These are phyloP conservation scores for Thermochaetoides dissita DNA, from an alignment of 2,329 filamentous ascomycete species.

Conservation along the genomic window DNA sequence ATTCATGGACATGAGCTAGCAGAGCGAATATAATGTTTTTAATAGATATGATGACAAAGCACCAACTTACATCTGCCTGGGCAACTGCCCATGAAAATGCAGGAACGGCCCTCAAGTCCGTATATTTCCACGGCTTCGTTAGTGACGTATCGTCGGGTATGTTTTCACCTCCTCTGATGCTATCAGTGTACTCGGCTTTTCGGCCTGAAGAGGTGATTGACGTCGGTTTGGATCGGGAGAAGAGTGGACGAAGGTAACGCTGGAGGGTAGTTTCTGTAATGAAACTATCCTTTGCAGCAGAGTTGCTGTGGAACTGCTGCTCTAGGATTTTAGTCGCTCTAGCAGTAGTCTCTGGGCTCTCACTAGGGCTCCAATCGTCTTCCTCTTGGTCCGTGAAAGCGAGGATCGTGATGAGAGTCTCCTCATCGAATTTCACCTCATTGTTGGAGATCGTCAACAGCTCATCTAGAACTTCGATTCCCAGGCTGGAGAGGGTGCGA, in stretches of 20 bases:
- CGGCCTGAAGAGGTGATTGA: conserved; percentile 44
- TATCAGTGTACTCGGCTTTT: conserved; percentile 32
- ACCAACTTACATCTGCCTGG: conserved; percentile 31
- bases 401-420: conserved; percentile 21
- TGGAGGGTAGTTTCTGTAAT: conserved; percentile 45
- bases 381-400: conserved; percentile 18
- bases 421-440: conserved; percentile 6
- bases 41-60: not conserved
- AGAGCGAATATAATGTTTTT: no score
- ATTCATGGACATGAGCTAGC: no score
- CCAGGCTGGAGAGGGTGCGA: conserved; percentile 6
- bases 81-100: conserved; percentile 48
- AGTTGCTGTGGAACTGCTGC: conserved; percentile 15
- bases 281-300: conserved; percentile 20
- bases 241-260: conserved; percentile 52
- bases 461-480: conserved; percentile 9
- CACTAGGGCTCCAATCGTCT: conserved; percentile 11
- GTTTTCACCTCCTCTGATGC: conserved; percentile 22
- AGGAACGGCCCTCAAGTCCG: conserved; percentile 34
- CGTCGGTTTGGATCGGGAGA: conserved; percentile 40
- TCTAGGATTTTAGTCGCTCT: conserved; percentile 22
- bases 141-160: conserved; percentile 25
- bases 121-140: conserved; percentile 49
- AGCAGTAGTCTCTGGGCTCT: conserved; percentile 19
- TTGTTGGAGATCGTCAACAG: conserved; percentile 1